phyloP scores from a whole-genome alignment of 768 basidiomycete species.

The Calvatia gigantea region DNA sequence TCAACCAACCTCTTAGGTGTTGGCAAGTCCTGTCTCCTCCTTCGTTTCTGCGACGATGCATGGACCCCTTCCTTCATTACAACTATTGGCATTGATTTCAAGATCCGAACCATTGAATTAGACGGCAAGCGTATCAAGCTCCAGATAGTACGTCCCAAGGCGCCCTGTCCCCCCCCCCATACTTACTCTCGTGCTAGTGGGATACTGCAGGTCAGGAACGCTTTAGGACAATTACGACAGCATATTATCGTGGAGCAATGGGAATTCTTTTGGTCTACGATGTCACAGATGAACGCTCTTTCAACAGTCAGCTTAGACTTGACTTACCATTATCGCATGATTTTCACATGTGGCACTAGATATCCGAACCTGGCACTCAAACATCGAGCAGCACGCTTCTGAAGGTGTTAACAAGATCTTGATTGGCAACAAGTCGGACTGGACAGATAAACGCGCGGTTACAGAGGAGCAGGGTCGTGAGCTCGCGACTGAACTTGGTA shows the following conservation, averaged over 20 bases:
- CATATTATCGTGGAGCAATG: slow-evolving; percentile 99
- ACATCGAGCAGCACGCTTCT: slow-evolving; percentile 98
- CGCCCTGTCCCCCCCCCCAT: neutral
- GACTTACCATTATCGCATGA: neutral
- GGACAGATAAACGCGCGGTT: slow-evolving; percentile 93
- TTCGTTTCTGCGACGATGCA: slow-evolving; percentile 98
- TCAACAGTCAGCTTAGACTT: slow-evolving; percentile 72
- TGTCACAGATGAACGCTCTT: slow-evolving; percentile 91
- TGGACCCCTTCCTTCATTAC: slow-evolving; percentile 99
- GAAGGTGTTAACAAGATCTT: slow-evolving; percentile 99
- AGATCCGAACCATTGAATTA: slow-evolving; percentile 97
- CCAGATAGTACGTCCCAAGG: slow-evolving; percentile 75
- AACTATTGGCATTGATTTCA: slow-evolving; percentile 99
- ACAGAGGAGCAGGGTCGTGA: slow-evolving; percentile 89
- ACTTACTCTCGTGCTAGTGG: slow-evolving; percentile 58
- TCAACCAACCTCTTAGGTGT: slow-evolving; percentile 55
- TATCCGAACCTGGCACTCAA: slow-evolving; percentile 96
- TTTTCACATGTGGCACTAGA: slow-evolving; percentile 44
- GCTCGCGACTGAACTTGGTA: slow-evolving; percentile 89
- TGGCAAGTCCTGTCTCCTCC: slow-evolving; percentile 93
- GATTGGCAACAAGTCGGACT: slow-evolving; percentile 98
- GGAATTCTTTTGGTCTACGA: slow-evolving; percentile 99
- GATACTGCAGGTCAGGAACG: slow-evolving; percentile 99
- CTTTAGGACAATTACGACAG: slow-evolving; percentile 97
- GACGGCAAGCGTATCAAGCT: slow-evolving; percentile 98